phyloP scores from a whole-genome alignment of 108 stramenopile species.

The Ochromonas danica region DNA sequence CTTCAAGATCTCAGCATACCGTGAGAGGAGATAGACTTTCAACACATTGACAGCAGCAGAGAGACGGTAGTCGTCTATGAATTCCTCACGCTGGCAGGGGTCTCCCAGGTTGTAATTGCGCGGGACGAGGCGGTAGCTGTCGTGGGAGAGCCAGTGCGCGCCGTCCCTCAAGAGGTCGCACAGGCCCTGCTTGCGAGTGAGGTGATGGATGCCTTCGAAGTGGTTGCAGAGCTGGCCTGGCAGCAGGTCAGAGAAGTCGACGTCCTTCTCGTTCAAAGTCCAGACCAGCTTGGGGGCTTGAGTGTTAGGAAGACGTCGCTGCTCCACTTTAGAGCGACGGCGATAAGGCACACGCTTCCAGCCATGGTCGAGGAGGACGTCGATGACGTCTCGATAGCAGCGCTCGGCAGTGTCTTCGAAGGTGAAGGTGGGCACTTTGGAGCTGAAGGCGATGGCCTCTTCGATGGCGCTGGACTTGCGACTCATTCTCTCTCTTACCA shows the following conservation, averaged over 20 bases:
- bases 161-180: slow-evolving; percentile 13
- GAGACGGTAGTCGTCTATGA: slow-evolving; percentile 28
- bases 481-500: no score
- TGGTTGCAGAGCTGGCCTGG: slow-evolving; percentile 20
- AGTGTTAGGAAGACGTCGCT: background rate
- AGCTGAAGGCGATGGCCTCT: no score
- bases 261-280: background rate
- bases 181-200: slow-evolving; percentile 28
- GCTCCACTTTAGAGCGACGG: background rate
- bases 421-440: no score
- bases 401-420: slow-evolving; percentile 26
- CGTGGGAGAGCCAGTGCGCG: background rate
- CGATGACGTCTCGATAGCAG: slow-evolving; percentile 23
- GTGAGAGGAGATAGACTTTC: background rate
- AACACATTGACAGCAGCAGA: background rate
- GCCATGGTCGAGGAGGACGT: background rate
- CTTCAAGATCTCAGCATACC: background rate
- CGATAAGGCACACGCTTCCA: background rate
- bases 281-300: background rate
- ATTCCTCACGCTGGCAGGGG: background rate
- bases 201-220: background rate
- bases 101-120: slow-evolving; percentile 34
- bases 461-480: no score
- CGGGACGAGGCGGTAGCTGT: background rate
- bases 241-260: background rate